Percentiles rank a stretch among this genome's conserved stretches.
These are phyloP conservation scores for Sedum album DNA, from an alignment of 164 flowering plant species.

Conservation along the genomic window DNA sequence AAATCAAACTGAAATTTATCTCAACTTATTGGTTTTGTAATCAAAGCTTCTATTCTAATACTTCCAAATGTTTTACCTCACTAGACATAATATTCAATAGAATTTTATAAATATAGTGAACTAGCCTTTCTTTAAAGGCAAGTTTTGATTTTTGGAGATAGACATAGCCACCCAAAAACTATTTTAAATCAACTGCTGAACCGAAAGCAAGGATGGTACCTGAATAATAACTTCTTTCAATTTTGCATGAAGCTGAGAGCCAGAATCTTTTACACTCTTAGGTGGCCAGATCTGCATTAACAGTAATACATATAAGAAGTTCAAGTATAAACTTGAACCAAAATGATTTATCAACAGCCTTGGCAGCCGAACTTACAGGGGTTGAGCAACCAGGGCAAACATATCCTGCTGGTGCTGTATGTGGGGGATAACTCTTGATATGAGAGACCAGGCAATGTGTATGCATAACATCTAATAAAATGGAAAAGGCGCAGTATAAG, in stretches of 20 bases:
- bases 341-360: not conserved
- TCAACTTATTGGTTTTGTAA: too few species aligned
- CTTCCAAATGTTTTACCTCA: too few species aligned
- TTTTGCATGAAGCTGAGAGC: conserved; percentile 75
- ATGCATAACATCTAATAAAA: conserved; percentile 65
- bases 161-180: too few species aligned
- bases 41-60: too few species aligned
- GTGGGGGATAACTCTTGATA: conserved; percentile 75
- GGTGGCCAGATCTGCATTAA: conserved; percentile 97
- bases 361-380: conserved; percentile 38
- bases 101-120: too few species aligned
- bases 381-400: conserved; percentile 84
- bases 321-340: not conserved
- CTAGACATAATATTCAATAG: too few species aligned
- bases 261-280: conserved; percentile 87
- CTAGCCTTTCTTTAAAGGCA: too few species aligned
- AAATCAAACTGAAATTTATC: not conserved
- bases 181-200: not conserved
- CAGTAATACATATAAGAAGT: not conserved
- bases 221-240: conserved; percentile 85
- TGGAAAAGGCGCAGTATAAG: not conserved
- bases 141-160: not conserved
- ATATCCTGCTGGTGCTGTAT: conserved; percentile 96
- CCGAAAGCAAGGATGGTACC: conserved; percentile 27
- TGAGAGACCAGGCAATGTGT: conserved; percentile 83